Base-by-base conservation (phyloP, 177 flowering plant genomes). In the Vitis hybrid region DNA sequence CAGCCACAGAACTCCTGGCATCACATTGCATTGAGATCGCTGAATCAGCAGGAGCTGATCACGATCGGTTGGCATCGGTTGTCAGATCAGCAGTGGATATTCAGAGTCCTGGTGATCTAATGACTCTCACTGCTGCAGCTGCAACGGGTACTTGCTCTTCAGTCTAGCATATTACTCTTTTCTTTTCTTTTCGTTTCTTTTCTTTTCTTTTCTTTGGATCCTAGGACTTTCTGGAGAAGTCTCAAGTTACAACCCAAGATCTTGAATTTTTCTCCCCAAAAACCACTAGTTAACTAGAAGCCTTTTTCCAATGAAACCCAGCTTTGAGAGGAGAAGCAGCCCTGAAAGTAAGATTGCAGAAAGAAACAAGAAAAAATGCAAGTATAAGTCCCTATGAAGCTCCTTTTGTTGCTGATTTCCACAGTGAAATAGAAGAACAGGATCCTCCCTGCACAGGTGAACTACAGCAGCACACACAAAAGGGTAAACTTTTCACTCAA, bases 51-150 rank as follows among this genome's bases (percentile, higher is more conserved):
- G 97, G 98, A 20, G 92, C 91, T 52, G 88, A 87, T 66, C 90
- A 74, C 63, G 91, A 87, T 32, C 84, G 82, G 17, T 82, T 95
- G 24, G 86, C 89, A 20, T 80, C 91, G 4, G 85, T 79, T 27
- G 91, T 93, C 9, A 77, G 86, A 74, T 95, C 99, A 49, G 94
- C 96, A 1, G 86, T 91, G 8, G 92, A 87, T 65, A 80, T 95
- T 70, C 85, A 78, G 32, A 85, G 83, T 64, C 81, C 96, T 0
- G 90, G 98, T 27, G 93, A 95, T 79, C 85, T 95, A 3, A 78
- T 88, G 80, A 95, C 97, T 65, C 90, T 95, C 17, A 95, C 97
- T 13, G 98, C 99, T 60, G 93, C 97, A 30, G 97, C 99, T 58
- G 99, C 99, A 63, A 95, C 99, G 67, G 99, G 99, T 94, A 86